Evolutionary conservation across 768 basidiomycete genomes (phyloP).

Genomic region (Mycena venus): DNA sequence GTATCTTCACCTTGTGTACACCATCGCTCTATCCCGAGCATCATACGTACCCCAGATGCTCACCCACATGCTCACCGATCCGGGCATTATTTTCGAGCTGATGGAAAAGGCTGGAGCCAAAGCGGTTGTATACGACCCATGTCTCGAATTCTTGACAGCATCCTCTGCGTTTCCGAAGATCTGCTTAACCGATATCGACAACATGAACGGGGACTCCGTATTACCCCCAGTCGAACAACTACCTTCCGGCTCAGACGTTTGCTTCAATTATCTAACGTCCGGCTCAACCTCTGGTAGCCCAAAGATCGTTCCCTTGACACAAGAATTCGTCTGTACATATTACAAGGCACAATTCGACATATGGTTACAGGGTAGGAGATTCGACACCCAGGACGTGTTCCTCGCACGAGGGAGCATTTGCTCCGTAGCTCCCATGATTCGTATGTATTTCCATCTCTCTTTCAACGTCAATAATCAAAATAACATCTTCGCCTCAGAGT

Average conservation of each 20-base stretch:
- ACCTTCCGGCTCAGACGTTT: slow-evolving; percentile 5
- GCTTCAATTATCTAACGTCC: slow-evolving; percentile 14
- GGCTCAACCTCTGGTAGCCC: slow-evolving; percentile 17
- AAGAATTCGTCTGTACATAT: not conserved
- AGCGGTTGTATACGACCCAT: slow-evolving; percentile 17
- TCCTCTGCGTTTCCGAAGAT: not conserved
- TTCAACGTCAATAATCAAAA: not conserved
- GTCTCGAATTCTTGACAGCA: not conserved
- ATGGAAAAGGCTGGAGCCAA: slow-evolving; percentile 9
- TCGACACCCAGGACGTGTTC: not conserved
- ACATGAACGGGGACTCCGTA: not conserved
- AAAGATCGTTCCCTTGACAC: slow-evolving; percentile 16
- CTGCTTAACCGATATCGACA: slow-evolving; percentile 3
- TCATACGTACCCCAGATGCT: slow-evolving; percentile 10
- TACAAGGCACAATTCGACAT: slow-evolving; percentile 13
- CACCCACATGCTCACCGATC: not conserved
- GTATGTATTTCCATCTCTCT: not conserved
- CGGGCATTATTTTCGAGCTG: slow-evolving; percentile 10
- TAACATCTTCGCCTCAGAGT: slow-evolving; percentile 1
- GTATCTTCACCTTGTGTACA: slow-evolving; percentile 6
- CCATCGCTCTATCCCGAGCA: slow-evolving; percentile 7
- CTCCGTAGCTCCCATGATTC: slow-evolving; percentile 13
- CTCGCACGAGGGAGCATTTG: slow-evolving; percentile 12
- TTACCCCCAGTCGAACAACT: slow-evolving; percentile 9
- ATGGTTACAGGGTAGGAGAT: not conserved